Conservation (phyloP, 805 yeast species). For the Naumovozyma dairenensis region DNA sequence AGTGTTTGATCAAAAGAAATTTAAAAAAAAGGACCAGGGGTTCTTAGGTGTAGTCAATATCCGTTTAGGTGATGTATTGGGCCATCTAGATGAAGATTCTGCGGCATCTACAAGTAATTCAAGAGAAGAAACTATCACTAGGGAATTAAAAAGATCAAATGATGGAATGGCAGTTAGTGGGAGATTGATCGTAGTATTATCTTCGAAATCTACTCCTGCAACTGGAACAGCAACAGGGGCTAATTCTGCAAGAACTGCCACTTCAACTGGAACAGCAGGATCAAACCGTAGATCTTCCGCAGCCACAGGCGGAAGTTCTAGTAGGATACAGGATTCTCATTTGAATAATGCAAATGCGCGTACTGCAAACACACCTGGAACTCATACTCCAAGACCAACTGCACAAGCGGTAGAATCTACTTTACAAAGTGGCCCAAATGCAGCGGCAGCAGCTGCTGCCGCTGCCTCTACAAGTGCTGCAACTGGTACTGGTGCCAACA, state of each 20-base stretch:
- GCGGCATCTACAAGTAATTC: slow-evolving; percentile 18
- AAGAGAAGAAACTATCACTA: slow-evolving; percentile 76
- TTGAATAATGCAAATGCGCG: slow-evolving; percentile 5
- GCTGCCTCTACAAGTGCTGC: slow-evolving; percentile 7
- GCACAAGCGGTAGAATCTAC: slow-evolving; percentile 26
- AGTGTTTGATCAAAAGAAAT: slow-evolving; percentile 93
- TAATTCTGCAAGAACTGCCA: slow-evolving; percentile 16
- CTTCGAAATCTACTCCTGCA: slow-evolving; percentile 32
- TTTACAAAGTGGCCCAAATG: slow-evolving; percentile 18
- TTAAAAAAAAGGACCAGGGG: slow-evolving; percentile 97
- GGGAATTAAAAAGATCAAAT: slow-evolving; percentile 84
- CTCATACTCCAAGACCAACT: slow-evolving; percentile 16
- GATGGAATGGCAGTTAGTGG: slow-evolving; percentile 92
- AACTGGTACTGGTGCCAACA: slow-evolving; percentile 7
- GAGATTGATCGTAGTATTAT: slow-evolving; percentile 67
- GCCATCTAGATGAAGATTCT: slow-evolving; percentile 47
- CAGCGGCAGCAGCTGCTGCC: slow-evolving; percentile 10
- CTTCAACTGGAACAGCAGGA: slow-evolving; percentile 16
- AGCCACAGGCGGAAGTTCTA: slow-evolving; percentile 8
- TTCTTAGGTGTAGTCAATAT: slow-evolving; percentile 93
- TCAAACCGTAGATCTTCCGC: slow-evolving; percentile 8
- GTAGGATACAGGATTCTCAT: slow-evolving; percentile 5
- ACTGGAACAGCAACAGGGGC: slow-evolving; percentile 6
- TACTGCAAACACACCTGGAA: slow-evolving; percentile 9
- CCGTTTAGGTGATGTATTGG: slow-evolving; percentile 68